phyloP scores from a whole-genome alignment of 148 eudicot genomes.

The Vaccinium myrtillus region DNA sequence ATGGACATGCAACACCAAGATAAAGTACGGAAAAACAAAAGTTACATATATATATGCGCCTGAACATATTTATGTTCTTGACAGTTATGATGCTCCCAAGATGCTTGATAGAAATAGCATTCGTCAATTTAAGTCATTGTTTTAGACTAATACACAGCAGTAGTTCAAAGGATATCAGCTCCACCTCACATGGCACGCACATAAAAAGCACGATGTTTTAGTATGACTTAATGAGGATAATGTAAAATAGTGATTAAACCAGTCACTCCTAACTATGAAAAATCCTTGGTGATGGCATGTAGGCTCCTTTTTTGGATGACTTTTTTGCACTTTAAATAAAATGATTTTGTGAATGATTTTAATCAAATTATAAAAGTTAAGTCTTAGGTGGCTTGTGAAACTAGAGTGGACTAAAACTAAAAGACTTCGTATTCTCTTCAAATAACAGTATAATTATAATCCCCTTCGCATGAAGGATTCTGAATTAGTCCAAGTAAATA shows the following conservation, averaged over 20 bases:
- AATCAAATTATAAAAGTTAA: background rate
- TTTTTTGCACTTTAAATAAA: too few relatives aligned
- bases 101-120: background rate
- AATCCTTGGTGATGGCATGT: background rate
- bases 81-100: background rate
- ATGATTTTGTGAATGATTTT: too few relatives aligned
- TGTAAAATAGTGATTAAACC: background rate
- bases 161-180: constrained; percentile 1
- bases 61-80: background rate
- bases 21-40: too few relatives aligned
- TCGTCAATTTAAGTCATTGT: background rate
- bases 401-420: background rate
- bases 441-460: background rate
- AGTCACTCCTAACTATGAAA: background rate
- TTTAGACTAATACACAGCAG: background rate
- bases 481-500: background rate
- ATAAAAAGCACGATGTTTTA: background rate
- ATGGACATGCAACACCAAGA: background rate
- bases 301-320: background rate
- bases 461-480: background rate
- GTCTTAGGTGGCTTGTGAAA: background rate
- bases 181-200: background rate
- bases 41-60: too few relatives aligned
- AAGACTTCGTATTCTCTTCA: background rate
- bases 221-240: background rate